These are phyloP conservation scores for Blastobotrys capitulatus DNA, from an alignment of 1,139 yeast species.

Conservation along the genomic window DNA sequence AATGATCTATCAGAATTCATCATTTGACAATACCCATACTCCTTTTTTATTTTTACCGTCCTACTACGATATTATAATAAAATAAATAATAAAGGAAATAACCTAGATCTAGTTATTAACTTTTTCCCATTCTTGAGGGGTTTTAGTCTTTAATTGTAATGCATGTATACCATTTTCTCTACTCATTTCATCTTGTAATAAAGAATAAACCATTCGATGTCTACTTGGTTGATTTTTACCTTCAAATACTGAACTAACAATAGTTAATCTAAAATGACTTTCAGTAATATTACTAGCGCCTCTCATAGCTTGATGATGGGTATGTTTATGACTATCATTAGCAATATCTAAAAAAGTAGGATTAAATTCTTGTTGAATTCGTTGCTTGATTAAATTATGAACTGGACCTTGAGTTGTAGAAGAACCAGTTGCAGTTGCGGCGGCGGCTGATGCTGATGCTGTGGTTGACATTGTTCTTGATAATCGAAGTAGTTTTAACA, in stretches of 20 bases:
- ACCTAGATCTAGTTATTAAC: background rate
- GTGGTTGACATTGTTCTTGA: conserved; percentile 4
- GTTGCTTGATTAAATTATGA: conserved; percentile 44
- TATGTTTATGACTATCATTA: conserved; percentile 86
- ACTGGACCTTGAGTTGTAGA: conserved; percentile 36
- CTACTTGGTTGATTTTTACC: conserved; percentile 69
- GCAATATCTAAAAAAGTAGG: conserved; percentile 52
- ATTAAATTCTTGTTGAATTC: conserved; percentile 42
- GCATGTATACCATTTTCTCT: conserved; percentile 76
- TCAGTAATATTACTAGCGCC: conserved; percentile 71
- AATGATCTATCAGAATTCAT: background rate
- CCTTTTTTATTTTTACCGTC: too few relatives aligned
- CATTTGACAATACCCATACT: background rate
- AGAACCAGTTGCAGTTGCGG: background rate
- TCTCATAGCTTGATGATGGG: conserved; percentile 80
- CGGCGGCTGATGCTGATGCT: background rate
- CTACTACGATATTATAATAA: too few relatives aligned
- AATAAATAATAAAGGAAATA: too few relatives aligned
- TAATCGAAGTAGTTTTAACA: too few relatives aligned
- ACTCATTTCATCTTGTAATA: conserved; percentile 67
- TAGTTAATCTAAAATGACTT: conserved; percentile 66
- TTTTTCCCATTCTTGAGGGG: conserved; percentile 36
- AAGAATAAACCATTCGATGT: conserved; percentile 67
- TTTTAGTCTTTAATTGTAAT: conserved; percentile 77
- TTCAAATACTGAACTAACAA: conserved; percentile 64